A percentile compares a stretch with the other conserved stretches of the same genome.
phyloP scores from a whole-genome alignment of 163 green algal genomes.

The Scenedesmus sp. region DNA sequence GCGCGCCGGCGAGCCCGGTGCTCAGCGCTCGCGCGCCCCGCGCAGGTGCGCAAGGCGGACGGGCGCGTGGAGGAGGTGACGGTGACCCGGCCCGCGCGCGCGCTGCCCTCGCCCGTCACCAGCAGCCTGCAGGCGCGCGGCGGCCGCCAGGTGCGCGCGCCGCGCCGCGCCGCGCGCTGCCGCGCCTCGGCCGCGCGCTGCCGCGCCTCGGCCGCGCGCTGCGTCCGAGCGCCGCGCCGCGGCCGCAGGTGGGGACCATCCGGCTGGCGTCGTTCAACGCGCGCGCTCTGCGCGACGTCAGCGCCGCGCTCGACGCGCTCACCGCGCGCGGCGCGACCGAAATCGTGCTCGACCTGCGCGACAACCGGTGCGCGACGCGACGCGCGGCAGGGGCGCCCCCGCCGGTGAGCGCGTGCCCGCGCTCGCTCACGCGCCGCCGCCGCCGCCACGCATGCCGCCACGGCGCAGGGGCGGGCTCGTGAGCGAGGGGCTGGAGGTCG shows the following conservation, averaged over 20 bases:
- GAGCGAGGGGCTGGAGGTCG: slow-evolving; percentile 91
- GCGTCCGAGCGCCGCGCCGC: neutral
- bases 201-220: no score
- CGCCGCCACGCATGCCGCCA: neutral
- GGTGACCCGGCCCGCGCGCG: slow-evolving; percentile 53
- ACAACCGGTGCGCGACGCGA: slow-evolving; percentile 90
- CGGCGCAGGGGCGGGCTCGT: slow-evolving; percentile 90
- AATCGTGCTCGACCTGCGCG: slow-evolving; percentile 93
- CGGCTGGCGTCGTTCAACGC: slow-evolving; percentile 86
- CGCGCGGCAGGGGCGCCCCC: no score
- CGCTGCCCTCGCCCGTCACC: slow-evolving; percentile 49
- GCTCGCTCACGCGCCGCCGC: no score
- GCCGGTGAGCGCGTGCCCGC: no score
- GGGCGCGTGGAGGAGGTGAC: slow-evolving; percentile 41
- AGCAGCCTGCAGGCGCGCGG: slow-evolving; percentile 29
- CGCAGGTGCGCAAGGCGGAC: slow-evolving; percentile 56
- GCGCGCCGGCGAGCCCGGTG: neutral
- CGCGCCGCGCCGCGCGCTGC: neutral
- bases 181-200: no score
- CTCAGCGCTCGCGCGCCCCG: neutral
- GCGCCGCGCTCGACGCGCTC: slow-evolving; percentile 71
- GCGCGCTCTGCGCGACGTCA: slow-evolving; percentile 66
- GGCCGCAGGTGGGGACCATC: slow-evolving; percentile 69
- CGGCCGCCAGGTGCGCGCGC: slow-evolving; percentile 9
- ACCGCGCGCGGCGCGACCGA: slow-evolving; percentile 69